Base-by-base conservation (phyloP, 108 stramenopile species). In the Cyclotella choctawhatcheeana region DNA sequence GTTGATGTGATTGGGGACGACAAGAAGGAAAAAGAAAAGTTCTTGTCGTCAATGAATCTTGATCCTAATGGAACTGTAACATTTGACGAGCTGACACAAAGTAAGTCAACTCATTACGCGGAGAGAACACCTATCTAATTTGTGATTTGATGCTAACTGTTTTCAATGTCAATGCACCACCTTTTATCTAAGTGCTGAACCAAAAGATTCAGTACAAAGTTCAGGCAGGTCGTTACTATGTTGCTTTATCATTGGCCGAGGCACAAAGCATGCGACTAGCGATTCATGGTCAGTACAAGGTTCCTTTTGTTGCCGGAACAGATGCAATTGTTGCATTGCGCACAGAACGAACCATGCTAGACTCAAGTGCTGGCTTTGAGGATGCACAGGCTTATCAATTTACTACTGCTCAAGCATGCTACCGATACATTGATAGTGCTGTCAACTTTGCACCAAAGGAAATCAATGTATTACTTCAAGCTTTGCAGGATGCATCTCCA, bases 261-360 rank as follows among this genome's bases (percentile, higher is more conserved):
- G 99, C 99, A 10, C 98, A 98, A 67, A 91, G 91, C 67, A 84
- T 99, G 84, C 87, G 99, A 8, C 89, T 95, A 25, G 91, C 87
- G 24, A 85, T 98, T 69, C 99, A 99, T 73, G 81, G 90, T 56
- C 89, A 95, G 27, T 65, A 67, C 58, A 79, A 73, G 53, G 64
- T 84, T 20, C 90, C 91, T 10, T 81, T 94, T 37, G 74, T 97
- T 56, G 84, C 90, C 47, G 95, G 93, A 22, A 87, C 70, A 20
- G 91, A 92, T 67, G 87, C 93, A 18, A 79, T 89, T 52, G 90
- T 92, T 67, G 87, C 91, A 0, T 64, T 93, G 66, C 79, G 93
- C 52, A 92, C 94, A 1, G 94, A 94, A 16, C 65, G 82, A 22
- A 91, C 93, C n/a, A 59, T 88, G 51, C 74, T 97, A 40, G 96